Conservation (phyloP, 768 basidiomycete genomes). For the Suillus discolor region DNA sequence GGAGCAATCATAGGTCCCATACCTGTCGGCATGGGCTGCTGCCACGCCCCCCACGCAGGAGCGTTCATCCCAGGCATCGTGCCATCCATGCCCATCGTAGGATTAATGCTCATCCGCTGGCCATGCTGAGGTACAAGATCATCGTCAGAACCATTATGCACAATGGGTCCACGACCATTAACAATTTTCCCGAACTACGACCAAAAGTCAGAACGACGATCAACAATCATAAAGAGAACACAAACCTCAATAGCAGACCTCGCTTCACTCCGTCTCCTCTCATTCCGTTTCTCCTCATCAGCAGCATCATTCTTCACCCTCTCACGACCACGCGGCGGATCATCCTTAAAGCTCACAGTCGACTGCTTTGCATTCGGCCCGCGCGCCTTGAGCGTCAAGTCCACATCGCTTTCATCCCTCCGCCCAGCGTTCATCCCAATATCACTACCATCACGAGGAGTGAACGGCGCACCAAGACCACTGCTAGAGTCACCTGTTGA, state of each 20-base stretch:
- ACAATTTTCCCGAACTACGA: constrained; percentile 83
- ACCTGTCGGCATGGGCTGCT: constrained; percentile 26
- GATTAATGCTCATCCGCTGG: constrained; percentile 40
- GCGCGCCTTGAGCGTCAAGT: constrained; percentile 30
- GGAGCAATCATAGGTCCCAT: constrained; percentile 39
- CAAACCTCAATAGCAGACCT: constrained; percentile 87
- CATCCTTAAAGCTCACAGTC: constrained; percentile 74
- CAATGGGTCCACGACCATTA: constrained; percentile 71
- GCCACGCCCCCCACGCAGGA: constrained; percentile 37
- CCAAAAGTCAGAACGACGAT: constrained; percentile 13
- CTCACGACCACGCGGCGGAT: constrained; percentile 32
- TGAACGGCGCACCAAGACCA: constrained; percentile 65
- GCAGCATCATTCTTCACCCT: constrained; percentile 32
- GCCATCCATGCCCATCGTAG: constrained; percentile 32
- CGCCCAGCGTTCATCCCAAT: constrained; percentile 27
- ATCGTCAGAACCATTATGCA: constrained; percentile 51
- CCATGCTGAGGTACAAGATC: constrained; percentile 30
- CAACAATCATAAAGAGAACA: constrained; percentile 13
- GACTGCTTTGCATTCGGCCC: constrained; percentile 49
- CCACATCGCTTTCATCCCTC: constrained; percentile 25
- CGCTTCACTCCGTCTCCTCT: constrained; percentile 81
- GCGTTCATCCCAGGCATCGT: constrained; percentile 31
- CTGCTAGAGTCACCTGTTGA: constrained; percentile 87
- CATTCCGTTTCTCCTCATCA: constrained; percentile 61
- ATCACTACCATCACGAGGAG: constrained; percentile 81